phyloP scores from a whole-genome alignment of 352 stramenopile genomes.

The Phytophthora melonis region DNA sequence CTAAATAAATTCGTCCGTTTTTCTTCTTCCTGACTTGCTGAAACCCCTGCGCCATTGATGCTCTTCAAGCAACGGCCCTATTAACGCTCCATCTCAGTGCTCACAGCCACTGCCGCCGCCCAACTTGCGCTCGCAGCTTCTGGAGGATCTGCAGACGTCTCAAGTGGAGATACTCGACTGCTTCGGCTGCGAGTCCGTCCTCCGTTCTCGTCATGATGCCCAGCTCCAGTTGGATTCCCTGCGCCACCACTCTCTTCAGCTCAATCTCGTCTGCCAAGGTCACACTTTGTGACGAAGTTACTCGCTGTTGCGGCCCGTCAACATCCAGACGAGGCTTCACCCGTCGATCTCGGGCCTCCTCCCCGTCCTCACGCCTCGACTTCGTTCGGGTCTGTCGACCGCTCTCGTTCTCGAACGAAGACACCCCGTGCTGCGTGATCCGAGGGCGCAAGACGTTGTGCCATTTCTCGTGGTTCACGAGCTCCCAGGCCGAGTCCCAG shows the following conservation, averaged over 20 bases:
- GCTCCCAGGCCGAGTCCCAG: neutral
- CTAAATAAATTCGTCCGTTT: neutral
- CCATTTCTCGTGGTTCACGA: constrained; percentile 13
- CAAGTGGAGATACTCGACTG: constrained; percentile 20
- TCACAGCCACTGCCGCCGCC: too few relatives aligned
- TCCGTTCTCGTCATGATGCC: constrained; percentile 28
- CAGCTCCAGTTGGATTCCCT: constrained; percentile 20
- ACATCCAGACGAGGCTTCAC: constrained; percentile 9
- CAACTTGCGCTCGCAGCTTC: neutral
- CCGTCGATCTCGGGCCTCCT: neutral
- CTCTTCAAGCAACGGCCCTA: neutral
- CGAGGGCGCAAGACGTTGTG: neutral
- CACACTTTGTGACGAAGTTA: neutral
- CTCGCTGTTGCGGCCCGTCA: neutral
- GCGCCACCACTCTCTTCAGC: neutral
- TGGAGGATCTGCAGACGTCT: constrained; percentile 22
- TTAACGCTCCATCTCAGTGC: neutral
- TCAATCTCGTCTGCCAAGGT: neutral
- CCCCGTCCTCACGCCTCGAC: constrained; percentile 4
- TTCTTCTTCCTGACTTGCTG: neutral
- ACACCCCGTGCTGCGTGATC: too few relatives aligned
- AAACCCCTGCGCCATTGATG: neutral
- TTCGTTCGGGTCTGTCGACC: too few relatives aligned
- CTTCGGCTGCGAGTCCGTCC: constrained; percentile 19
- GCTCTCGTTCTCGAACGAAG: too few relatives aligned